Conservation (phyloP, 1,139 yeast genomes). For the Sugiyamaella castrensis region DNA sequence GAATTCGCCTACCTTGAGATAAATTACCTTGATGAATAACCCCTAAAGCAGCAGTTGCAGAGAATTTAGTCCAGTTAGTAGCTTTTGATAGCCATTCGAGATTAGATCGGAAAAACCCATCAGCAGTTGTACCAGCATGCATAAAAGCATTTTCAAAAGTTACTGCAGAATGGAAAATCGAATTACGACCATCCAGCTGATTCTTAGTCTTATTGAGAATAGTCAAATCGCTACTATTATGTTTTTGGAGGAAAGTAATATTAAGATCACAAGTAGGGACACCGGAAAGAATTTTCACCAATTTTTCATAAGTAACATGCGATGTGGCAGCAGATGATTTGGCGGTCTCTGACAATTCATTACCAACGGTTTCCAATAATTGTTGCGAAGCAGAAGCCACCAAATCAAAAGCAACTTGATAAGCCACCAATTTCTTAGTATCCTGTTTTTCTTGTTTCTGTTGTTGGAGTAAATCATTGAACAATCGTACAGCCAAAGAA, state of each 20-base stretch:
- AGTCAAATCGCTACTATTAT: slow-evolving; percentile 82
- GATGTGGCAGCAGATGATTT: slow-evolving; percentile 25
- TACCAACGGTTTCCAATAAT: slow-evolving; percentile 60
- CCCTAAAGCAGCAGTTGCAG: slow-evolving; percentile 98
- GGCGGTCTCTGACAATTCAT: slow-evolving; percentile 40
- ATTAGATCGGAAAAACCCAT: slow-evolving; percentile 84
- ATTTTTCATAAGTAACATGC: slow-evolving; percentile 37
- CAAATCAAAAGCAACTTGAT: slow-evolving; percentile 93
- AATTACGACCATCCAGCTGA: slow-evolving; percentile 83
- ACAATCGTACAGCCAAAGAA: slow-evolving; percentile 62
- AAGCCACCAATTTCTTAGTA: slow-evolving; percentile 57
- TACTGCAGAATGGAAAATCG: slow-evolving; percentile 93
- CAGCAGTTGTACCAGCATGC: slow-evolving; percentile 97
- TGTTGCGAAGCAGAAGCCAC: slow-evolving; percentile 94
- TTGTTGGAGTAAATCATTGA: slow-evolving; percentile 54
- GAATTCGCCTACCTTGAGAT: slow-evolving; percentile 81
- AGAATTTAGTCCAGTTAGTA: slow-evolving; percentile 95
- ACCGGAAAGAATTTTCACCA: slow-evolving; percentile 77
- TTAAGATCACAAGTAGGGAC: slow-evolving; percentile 93
- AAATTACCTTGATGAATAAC: slow-evolving; percentile 95
- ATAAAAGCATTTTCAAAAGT: slow-evolving; percentile 92
- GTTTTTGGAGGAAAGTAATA: slow-evolving; percentile 79
- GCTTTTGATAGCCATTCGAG: slow-evolving; percentile 97
- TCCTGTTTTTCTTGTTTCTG: slow-evolving; percentile 23
- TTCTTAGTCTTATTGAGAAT: slow-evolving; percentile 80